Base-by-base conservation (phyloP, 1,284 basidiomycete genomes). In the Cystobasidium slooffiae region DNA sequence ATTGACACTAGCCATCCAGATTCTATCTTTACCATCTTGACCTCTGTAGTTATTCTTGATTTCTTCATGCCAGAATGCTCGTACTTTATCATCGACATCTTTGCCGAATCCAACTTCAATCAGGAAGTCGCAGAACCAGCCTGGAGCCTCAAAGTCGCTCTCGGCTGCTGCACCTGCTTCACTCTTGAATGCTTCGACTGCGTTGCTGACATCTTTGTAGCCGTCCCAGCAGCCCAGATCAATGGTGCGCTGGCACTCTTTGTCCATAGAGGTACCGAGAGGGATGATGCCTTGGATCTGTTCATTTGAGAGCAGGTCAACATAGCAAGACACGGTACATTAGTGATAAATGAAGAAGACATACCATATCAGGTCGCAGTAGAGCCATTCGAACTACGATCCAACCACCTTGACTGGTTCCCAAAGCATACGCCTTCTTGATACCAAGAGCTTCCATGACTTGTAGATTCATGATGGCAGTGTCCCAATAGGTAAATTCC, bases 211-310 rank as follows among this genome's bases (percentile, higher is more conserved):
- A 16, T 55, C 61, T 16, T 39, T 65, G 51, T 55, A 64, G n/a
- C 70, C 70, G 31, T 72, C 70, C 61, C 70, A 64, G 61, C 68
- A 70, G 58, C 68, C 68, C 22, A 62, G 39, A n/a, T 64, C 59
- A 22, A 61, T 47, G 16, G 68, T 62, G 41, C 58, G 52, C 51
- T 61, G 37, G 39, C 46, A 63, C 24, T 70, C 68, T 47, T 61
- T 51, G 44, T 70, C 68, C 68, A 70, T 70, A 12, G 68, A 70
- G 20, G 68, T 70, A n/a, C 68, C 68, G 1, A 70, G 59, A 16
- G 61, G 68, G n/a, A 70, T 70, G 58, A 70, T 61, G 43, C 68
- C 68, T 52, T 52, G 55, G 37, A 68, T 58, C 55, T 58, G 24
- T 63, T 10, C 41, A 20, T 49, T 22, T 20, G n/a, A 4, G 18